Conservation (phyloP, 352 stramenopile species). For the Phytophthora uliginosa region DNA sequence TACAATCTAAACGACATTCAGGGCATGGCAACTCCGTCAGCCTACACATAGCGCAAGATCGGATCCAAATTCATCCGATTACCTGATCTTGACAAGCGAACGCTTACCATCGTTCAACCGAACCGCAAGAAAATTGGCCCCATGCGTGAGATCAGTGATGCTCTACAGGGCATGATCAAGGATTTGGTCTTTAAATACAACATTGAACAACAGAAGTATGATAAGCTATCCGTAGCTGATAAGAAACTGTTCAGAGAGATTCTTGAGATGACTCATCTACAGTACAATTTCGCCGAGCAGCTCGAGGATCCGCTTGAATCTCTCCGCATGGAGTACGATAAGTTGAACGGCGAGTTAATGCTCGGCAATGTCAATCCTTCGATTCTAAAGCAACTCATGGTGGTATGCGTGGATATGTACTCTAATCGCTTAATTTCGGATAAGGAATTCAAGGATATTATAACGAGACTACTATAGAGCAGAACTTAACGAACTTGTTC, state of each 20-base stretch:
- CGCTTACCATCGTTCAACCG: slow-evolving; percentile 14
- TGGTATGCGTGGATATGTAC: slow-evolving; percentile 23
- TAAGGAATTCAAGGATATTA: slow-evolving; percentile 24
- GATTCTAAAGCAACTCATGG: slow-evolving; percentile 17
- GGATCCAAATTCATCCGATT: slow-evolving; percentile 9
- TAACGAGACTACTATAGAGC: slow-evolving; percentile 21
- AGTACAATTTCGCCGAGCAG: slow-evolving; percentile 12
- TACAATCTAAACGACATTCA: slow-evolving; percentile 31
- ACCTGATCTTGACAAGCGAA: slow-evolving; percentile 11
- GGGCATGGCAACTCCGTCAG: slow-evolving; percentile 12
- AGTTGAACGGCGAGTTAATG: slow-evolving; percentile 15
- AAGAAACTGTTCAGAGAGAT: slow-evolving; percentile 20
- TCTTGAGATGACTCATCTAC: slow-evolving; percentile 13
- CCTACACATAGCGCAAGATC: slow-evolving; percentile 14
- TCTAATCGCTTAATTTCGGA: slow-evolving; percentile 19
- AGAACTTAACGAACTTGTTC: too few relatives aligned
- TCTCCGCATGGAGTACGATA: slow-evolving; percentile 12
- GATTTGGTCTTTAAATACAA: slow-evolving; percentile 2
- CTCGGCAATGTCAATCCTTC: slow-evolving; percentile 19
- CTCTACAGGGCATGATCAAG: slow-evolving; percentile 9
- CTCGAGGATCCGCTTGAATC: slow-evolving; percentile 12
- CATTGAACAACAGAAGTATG: slow-evolving; percentile 16
- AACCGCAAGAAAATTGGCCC: slow-evolving; percentile 18
- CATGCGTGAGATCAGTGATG: slow-evolving; percentile 11
- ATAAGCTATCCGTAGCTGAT: slow-evolving; percentile 19